Conservation (phyloP, 2,329 filamentous ascomycete genomes). For the Exserohilum rostratum region DNA sequence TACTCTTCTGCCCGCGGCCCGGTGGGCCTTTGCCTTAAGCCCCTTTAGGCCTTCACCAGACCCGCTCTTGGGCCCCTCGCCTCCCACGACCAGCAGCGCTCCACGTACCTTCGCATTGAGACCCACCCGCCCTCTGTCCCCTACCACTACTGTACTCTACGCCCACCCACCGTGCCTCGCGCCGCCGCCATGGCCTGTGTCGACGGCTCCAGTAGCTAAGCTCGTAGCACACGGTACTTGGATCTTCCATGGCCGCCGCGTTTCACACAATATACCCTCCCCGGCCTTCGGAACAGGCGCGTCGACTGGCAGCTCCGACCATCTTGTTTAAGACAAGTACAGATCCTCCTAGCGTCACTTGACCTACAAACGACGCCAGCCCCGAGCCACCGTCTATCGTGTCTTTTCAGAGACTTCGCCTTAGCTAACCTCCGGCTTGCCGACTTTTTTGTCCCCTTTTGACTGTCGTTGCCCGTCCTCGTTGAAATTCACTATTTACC, state of each 20-base stretch:
- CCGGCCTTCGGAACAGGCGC: constrained; percentile 29
- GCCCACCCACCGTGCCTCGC: constrained; percentile 20
- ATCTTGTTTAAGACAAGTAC: constrained; percentile 27
- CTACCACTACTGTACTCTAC: neutral
- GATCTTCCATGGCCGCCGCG: constrained; percentile 22
- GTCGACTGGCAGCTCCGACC: constrained; percentile 27
- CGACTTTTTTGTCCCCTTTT: neutral
- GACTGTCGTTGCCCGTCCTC: no score
- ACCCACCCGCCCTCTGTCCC: constrained; percentile 24
- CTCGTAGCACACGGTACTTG: constrained; percentile 24
- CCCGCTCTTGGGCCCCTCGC: constrained; percentile 29
- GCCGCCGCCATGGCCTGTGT: constrained; percentile 16
- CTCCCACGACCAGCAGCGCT: constrained; percentile 26
- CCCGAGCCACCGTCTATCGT: constrained; percentile 14
- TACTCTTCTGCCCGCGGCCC: constrained; percentile 28
- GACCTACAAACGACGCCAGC: constrained; percentile 27
- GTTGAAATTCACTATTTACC: no score
- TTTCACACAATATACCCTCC: constrained; percentile 24
- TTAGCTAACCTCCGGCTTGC: constrained; percentile 14
- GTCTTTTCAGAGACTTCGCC: constrained; percentile 15
- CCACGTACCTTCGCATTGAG: constrained; percentile 29
- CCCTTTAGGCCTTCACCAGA: constrained; percentile 42
- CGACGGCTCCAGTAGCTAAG: constrained; percentile 22
- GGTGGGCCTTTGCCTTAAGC: constrained; percentile 35
- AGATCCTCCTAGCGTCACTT: constrained; percentile 38